Conservation (phyloP, 2,329 filamentous ascomycete genomes). For the Fusarium illudens region DNA sequence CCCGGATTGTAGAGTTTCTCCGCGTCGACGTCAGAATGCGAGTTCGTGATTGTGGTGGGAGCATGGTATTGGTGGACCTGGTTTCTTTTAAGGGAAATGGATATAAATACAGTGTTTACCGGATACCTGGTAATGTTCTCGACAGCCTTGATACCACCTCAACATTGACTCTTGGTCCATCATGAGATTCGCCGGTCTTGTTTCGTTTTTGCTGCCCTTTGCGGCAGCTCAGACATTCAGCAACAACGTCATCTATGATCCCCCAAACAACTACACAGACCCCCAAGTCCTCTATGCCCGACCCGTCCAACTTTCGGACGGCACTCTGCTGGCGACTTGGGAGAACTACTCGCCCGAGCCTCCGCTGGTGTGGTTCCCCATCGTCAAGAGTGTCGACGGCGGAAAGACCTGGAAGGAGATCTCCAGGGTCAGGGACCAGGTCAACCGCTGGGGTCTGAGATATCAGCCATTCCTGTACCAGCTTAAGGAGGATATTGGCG, state of each 20-base stretch:
- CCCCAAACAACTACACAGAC: conserved; percentile 53
- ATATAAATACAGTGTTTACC: conserved; percentile 18
- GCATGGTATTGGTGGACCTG: conserved; percentile 11
- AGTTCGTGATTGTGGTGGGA: background rate
- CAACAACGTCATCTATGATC: conserved; percentile 52
- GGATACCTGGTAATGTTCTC: background rate
- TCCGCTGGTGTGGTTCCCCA: conserved; percentile 63
- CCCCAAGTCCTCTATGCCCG: conserved; percentile 56
- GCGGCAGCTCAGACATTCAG: conserved; percentile 32
- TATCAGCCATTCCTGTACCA: conserved; percentile 76
- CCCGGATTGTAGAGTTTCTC: conserved; percentile 26
- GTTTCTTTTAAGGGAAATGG: background rate
- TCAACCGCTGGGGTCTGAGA: conserved; percentile 70
- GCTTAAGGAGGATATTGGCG: conserved; percentile 65
- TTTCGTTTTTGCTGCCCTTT: conserved; percentile 24
- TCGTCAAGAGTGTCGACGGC: conserved; percentile 61
- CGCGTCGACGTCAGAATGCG: conserved; percentile 10
- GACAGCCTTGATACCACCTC: conserved; percentile 5
- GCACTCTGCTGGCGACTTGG: conserved; percentile 62
- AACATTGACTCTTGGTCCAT: conserved; percentile 3
- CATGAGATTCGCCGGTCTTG: conserved; percentile 28
- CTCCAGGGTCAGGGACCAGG: conserved; percentile 68
- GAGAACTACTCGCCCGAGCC: conserved; percentile 66
- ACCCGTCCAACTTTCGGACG: conserved; percentile 53
- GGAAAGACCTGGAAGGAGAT: conserved; percentile 70